Conservation (phyloP, 176 grass and related monocot genomes). For the Phoenix roebelenii region DNA sequence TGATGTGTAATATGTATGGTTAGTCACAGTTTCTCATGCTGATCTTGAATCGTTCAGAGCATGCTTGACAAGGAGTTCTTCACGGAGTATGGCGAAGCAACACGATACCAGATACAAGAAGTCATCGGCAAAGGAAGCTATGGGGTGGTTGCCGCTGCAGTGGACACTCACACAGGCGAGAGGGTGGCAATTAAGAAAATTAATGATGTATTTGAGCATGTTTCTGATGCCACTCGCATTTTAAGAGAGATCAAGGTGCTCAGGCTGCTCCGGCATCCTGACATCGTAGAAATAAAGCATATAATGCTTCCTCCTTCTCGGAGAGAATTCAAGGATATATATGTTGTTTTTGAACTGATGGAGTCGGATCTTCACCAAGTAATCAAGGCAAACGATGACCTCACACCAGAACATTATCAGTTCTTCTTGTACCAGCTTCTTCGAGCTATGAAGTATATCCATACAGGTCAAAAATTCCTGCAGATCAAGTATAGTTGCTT, state of each 20-base stretch:
- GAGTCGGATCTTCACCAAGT: slow-evolving; percentile 21
- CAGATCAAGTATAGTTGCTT: no score
- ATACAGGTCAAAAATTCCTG: neutral
- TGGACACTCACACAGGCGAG: slow-evolving; percentile 15
- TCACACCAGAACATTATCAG: slow-evolving; percentile 23
- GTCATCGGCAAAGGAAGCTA: slow-evolving; percentile 19
- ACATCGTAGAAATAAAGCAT: slow-evolving; percentile 22
- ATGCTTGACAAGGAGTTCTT: slow-evolving; percentile 22
- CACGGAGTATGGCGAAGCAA: slow-evolving; percentile 21
- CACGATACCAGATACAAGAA: slow-evolving; percentile 19
- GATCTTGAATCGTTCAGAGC: neutral
- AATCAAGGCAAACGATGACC: slow-evolving; percentile 22
- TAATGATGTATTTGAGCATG: slow-evolving; percentile 21
- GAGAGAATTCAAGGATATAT: slow-evolving; percentile 20
- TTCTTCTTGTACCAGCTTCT: slow-evolving; percentile 23
- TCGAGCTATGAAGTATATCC: slow-evolving; percentile 2
- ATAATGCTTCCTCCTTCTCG: slow-evolving; percentile 20
- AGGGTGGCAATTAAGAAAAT: slow-evolving; percentile 21
- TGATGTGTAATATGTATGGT: no score
- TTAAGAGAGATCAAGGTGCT: slow-evolving; percentile 18
- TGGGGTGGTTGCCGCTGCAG: slow-evolving; percentile 16
- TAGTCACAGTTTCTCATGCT: no score
- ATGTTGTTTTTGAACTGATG: slow-evolving; percentile 21
- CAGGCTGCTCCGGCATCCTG: slow-evolving; percentile 15
- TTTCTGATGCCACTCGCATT: slow-evolving; percentile 19